Evolutionary conservation across 305 asterid species (phyloP).

Genomic region (Fraxinus sp.): DNA sequence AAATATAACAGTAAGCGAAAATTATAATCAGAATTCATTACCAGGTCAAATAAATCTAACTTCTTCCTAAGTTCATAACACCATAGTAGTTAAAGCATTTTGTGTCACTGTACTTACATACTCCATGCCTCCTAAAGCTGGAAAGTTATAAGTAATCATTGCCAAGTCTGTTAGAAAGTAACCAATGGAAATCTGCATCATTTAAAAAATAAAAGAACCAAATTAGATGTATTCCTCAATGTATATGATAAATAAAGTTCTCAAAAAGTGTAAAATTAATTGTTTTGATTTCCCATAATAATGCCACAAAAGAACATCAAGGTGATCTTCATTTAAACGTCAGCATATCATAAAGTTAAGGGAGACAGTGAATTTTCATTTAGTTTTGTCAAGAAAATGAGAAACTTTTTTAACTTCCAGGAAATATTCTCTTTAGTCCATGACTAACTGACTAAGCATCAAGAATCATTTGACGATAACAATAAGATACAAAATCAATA

Average conservation of each 20-base stretch:
- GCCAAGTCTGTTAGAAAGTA: conserved; percentile 83
- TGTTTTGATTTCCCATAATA: neutral
- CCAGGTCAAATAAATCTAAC: neutral
- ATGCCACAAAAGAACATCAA: neutral
- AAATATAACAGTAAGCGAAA: neutral
- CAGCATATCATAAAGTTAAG: neutral
- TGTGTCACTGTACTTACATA: neutral
- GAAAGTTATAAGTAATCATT: conserved; percentile 64
- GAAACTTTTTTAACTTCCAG: neutral
- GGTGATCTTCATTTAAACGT: neutral
- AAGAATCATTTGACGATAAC: neutral
- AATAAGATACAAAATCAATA: neutral
- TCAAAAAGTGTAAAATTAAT: neutral
- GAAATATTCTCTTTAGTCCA: neutral
- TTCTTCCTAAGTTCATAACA: neutral
- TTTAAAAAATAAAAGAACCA: conserved; percentile 6
- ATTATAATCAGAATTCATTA: too few species aligned
- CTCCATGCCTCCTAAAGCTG: conserved; percentile 64
- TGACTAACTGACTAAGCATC: neutral
- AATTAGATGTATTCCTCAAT: neutral
- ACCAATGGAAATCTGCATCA: conserved; percentile 74
- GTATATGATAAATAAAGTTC: neutral
- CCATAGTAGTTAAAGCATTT: neutral
- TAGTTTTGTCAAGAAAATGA: neutral
- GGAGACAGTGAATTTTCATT: neutral